phyloP scores from a whole-genome alignment of 2,329 filamentous ascomycete genomes.

The Immersiporthe knoxdaviesiana region DNA sequence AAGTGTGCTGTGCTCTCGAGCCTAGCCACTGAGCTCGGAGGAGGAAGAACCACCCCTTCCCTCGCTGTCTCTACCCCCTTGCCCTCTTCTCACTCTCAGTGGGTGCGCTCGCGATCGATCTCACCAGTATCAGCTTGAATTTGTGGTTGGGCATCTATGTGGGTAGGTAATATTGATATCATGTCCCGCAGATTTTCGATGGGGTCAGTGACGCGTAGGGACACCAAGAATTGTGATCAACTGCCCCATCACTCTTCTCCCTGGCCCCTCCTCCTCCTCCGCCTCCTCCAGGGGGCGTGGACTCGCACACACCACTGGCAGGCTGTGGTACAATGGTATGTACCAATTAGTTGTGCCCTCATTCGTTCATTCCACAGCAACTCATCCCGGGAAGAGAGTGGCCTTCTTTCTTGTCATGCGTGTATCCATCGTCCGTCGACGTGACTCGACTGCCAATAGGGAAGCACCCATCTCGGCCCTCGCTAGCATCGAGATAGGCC shows the following conservation, averaged over 20 bases:
- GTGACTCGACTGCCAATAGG: neutral
- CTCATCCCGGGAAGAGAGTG: neutral
- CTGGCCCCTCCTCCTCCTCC: neutral
- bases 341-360: neutral
- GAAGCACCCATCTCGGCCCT: neutral
- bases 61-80: no score
- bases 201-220: neutral
- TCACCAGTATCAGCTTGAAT: neutral
- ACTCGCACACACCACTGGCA: neutral
- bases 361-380: neutral
- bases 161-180: constrained; percentile 1
- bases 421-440: neutral
- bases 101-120: neutral
- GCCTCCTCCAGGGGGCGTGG: neutral
- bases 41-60: no score
- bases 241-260: neutral
- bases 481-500: neutral
- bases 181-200: neutral
- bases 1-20: no score
- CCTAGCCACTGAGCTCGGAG: no score
- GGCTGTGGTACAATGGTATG: neutral
- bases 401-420: neutral
- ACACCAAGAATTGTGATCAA: neutral
- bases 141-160: constrained; percentile 1
- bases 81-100: neutral